Base-by-base conservation (phyloP, 1,284 basidiomycete species). In the Trichosporon coremiiforme region DNA sequence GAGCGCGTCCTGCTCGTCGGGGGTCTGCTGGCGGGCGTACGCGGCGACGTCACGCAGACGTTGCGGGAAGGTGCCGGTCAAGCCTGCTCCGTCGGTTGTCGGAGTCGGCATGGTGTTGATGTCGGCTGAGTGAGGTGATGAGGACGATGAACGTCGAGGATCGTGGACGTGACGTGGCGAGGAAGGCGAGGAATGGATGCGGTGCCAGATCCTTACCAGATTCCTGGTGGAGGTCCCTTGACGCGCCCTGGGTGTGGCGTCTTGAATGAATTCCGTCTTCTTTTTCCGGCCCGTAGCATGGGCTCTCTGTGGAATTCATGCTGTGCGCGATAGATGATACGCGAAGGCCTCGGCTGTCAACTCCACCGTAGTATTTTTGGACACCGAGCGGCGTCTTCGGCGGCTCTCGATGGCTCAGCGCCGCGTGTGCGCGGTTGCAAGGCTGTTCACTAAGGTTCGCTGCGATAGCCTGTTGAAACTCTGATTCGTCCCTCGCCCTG, bases 171-270 rank as follows among this genome's bases (percentile, higher is more conserved):
- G 41, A 45, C 41, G 41, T n/a, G 41, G 41, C 41, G 41, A 45
- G 41, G 41, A 45, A 45, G 41, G 41, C 41, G 41, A n/a, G 13
- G 41, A 8, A 38, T 38, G 36, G 36, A 38, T 38, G 36, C 36
- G 6, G 10, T 38, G 36, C 36, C 36, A 38, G 36, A 38, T 45
- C 15, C 12, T 17, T 45, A 15, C 41, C 41, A 45, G 41, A 45
- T 45, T 15, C 41, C 41, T 45, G 41, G 41, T 45, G 47, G 47
- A 53, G 47, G 47, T 53, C 47, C 47, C 47, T 53, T 5, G 47
- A 12, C 20, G 47, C 17, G 47, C 47, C 47, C 20, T 9, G 20
- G 9, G 20, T 53, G 47, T 53, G 47, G 47, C 47, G 47, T 53
- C 8, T 15, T 15, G 20, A 2, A 53, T 53, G 20, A 12, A 22